phyloP scores from a whole-genome alignment of 805 yeast genomes.

The Barnettozyma californica region DNA sequence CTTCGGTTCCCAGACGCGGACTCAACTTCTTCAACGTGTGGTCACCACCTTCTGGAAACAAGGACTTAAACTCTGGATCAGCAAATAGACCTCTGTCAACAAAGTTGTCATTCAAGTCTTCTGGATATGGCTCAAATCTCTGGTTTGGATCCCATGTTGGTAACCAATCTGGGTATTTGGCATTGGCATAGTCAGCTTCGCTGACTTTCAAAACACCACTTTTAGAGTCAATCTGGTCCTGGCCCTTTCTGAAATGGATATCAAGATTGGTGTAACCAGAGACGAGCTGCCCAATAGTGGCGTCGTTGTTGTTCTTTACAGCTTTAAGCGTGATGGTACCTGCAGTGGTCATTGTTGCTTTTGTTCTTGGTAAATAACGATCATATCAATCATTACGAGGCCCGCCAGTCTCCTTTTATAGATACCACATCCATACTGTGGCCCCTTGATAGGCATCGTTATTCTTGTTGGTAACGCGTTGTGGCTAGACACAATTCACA shows the following conservation, averaged over 20 bases:
- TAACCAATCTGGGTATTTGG: slow-evolving; percentile 49
- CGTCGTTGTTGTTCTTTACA: slow-evolving; percentile 1
- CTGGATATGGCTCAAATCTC: slow-evolving; percentile 42
- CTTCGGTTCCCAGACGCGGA: slow-evolving; percentile 67
- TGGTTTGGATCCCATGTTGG: slow-evolving; percentile 67
- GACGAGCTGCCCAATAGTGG: neutral
- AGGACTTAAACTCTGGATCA: slow-evolving; percentile 48
- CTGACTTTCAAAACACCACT: slow-evolving; percentile 45
- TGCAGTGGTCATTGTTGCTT: slow-evolving; percentile 7
- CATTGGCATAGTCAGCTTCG: slow-evolving; percentile 32
- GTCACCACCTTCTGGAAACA: slow-evolving; percentile 36
- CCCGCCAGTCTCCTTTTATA: neutral
- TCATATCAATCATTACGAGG: neutral
- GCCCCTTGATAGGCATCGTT: neutral
- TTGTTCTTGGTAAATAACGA: neutral
- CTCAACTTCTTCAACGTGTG: slow-evolving; percentile 40
- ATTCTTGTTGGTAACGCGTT: neutral
- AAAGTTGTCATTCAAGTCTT: slow-evolving; percentile 42
- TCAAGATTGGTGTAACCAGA: slow-evolving; percentile 24
- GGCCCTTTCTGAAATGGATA: slow-evolving; percentile 46
- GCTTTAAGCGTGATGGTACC: slow-evolving; percentile 13
- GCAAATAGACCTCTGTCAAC: slow-evolving; percentile 63
- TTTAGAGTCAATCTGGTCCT: slow-evolving; percentile 38
- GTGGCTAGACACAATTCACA: neutral
- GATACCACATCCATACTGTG: neutral